These are phyloP conservation scores for Candida insectorum DNA, from an alignment of 805 yeast genomes.

Conservation along the genomic window DNA sequence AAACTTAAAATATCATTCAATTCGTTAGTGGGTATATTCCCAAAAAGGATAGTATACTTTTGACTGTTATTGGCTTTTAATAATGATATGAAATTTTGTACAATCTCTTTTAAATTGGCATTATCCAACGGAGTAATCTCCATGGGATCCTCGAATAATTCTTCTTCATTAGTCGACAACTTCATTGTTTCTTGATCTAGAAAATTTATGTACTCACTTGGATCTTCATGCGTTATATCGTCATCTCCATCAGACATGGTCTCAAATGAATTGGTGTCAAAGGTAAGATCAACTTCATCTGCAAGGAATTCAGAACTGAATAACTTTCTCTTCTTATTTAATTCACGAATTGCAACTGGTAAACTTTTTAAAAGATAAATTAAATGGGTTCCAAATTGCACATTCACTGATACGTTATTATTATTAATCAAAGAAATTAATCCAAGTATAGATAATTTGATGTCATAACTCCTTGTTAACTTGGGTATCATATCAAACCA, in stretches of 20 bases:
- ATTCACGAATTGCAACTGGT: constrained; percentile 66
- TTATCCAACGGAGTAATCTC: constrained; percentile 74
- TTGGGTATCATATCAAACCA: constrained; percentile 64
- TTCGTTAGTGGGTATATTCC: constrained; percentile 10
- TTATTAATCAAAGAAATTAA: constrained; percentile 45
- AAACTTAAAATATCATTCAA: neutral
- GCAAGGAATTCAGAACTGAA: constrained; percentile 28
- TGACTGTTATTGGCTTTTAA: constrained; percentile 45
- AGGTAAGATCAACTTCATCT: constrained; percentile 2
- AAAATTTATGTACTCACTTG: constrained; percentile 24
- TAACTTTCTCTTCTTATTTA: constrained; percentile 61
- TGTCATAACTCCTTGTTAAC: constrained; percentile 71
- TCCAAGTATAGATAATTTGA: constrained; percentile 73
- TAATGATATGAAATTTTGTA: constrained; percentile 51
- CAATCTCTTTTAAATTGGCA: constrained; percentile 55
- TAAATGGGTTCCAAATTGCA: constrained; percentile 10
- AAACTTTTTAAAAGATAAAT: constrained; percentile 44
- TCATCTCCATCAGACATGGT: constrained; percentile 1
- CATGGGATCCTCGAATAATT: constrained; percentile 69
- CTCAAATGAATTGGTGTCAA: neutral
- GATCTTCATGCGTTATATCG: constrained; percentile 12
- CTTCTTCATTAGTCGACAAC: constrained; percentile 56
- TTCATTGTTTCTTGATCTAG: constrained; percentile 21
- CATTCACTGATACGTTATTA: constrained; percentile 15
- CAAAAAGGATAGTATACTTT: constrained; percentile 47